Percentiles rank a stretch among this genome's conserved stretches.
Evolutionary conservation across 2,329 filamentous ascomycete genomes (phyloP).

Genomic region (Fusarium pseudograminearum): DNA sequence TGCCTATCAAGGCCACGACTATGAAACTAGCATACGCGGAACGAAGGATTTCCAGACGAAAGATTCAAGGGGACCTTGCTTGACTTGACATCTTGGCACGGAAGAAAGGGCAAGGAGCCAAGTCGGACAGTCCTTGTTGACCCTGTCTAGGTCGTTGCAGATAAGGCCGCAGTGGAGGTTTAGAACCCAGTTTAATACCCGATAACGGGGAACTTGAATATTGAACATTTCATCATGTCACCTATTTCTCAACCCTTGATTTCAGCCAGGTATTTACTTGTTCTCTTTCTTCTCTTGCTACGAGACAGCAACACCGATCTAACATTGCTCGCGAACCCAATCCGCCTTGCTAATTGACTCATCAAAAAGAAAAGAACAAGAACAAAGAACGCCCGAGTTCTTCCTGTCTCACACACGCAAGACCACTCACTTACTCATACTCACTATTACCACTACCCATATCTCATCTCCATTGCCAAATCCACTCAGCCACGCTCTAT

Average conservation of each 20-base stretch:
- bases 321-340: not conserved
- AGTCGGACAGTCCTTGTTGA: conserved; percentile 21
- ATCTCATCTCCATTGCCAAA: not conserved
- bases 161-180: conserved; percentile 19
- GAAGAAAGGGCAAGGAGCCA: conserved; percentile 29
- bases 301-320: not conserved
- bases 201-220: conserved; percentile 17
- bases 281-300: not conserved
- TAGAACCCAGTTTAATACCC: conserved; percentile 18
- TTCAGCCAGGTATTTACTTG: no score
- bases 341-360: not conserved
- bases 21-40: conserved; percentile 18
- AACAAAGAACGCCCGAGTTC: not conserved
- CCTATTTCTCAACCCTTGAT: not conserved
- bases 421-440: not conserved
- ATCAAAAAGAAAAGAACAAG: not conserved
- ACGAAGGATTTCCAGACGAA: conserved; percentile 12
- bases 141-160: conserved; percentile 21
- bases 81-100: conserved; percentile 20
- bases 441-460: not conserved
- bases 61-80: conserved; percentile 9
- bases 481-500: conserved; percentile 37
- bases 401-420: conserved; percentile 11
- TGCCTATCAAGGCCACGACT: not conserved
- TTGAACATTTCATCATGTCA: conserved; percentile 10